Evolutionary conservation across 306 rosid genomes (phyloP).

Genomic region (Hippophae gyantsensis): DNA sequence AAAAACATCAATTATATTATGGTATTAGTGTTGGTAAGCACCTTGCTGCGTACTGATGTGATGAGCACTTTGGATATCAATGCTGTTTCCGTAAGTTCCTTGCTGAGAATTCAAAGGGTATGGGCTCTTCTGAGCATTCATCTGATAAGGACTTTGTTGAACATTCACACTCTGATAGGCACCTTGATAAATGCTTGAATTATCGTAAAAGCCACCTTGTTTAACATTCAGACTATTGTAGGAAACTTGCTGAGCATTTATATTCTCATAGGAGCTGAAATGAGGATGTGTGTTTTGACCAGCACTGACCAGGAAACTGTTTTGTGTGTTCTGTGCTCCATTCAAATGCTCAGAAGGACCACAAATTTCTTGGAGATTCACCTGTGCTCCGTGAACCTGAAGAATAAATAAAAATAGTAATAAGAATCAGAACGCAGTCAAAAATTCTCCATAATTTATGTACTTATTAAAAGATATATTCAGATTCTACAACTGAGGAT

Average conservation of each 20-base stretch:
- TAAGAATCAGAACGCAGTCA: neutral
- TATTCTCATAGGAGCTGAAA: constrained; percentile 1
- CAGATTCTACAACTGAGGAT: neutral
- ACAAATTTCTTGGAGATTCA: constrained; percentile 15
- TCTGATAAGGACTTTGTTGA: constrained; percentile 12
- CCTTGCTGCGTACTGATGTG: constrained; percentile 13
- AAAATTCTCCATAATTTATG: no score
- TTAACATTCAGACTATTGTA: constrained; percentile 6
- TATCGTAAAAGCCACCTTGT: neutral
- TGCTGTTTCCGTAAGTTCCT: constrained; percentile 18
- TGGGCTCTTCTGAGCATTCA: constrained; percentile 16
- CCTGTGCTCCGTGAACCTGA: constrained; percentile 22
- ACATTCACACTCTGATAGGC: constrained; percentile 3
- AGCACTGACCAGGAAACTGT: constrained; percentile 11
- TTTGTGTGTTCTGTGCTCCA: constrained; percentile 17
- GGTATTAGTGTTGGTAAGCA: constrained; percentile 12
- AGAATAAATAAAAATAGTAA: neutral
- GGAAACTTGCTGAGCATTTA: constrained; percentile 13
- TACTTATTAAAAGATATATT: no score
- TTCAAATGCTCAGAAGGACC: constrained; percentile 15
- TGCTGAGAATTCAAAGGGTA: constrained; percentile 16
- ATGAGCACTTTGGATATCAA: constrained; percentile 9
- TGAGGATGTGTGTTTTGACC: constrained; percentile 17
- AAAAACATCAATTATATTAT: neutral
- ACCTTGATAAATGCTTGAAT: constrained; percentile 1